These are phyloP conservation scores for Sphaerulina populicola DNA, from an alignment of 2,329 filamentous ascomycete species.

Conservation along the genomic window DNA sequence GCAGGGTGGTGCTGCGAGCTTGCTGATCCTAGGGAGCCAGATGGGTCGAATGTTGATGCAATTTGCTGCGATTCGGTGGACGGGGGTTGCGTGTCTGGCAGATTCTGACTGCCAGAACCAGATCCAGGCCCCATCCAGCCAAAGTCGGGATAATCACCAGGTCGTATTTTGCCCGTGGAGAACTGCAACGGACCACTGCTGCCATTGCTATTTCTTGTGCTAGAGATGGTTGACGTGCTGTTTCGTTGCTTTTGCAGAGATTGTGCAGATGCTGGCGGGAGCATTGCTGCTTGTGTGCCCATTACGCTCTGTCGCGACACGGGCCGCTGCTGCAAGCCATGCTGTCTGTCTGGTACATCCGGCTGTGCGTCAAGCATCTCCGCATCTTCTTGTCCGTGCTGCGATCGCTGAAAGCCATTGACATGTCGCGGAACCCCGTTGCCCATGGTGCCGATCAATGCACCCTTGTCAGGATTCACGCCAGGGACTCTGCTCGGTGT, in stretches of 20 bases:
- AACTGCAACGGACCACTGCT: constrained; percentile 55
- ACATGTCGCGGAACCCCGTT: constrained; percentile 30
- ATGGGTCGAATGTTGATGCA: constrained; percentile 23
- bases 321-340: constrained; percentile 21
- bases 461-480: constrained; percentile 54
- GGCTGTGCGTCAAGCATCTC: constrained; percentile 40
- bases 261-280: constrained; percentile 57
- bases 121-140: constrained; percentile 41
- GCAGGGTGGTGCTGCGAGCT: constrained; percentile 25
- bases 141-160: constrained; percentile 49
- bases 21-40: constrained; percentile 24
- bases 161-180: constrained; percentile 51
- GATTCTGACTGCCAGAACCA: constrained; percentile 46
- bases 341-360: not conserved
- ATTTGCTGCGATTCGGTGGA: constrained; percentile 33
- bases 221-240: constrained; percentile 74
- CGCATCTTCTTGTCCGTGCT: constrained; percentile 35
- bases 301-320: constrained; percentile 22
- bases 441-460: constrained; percentile 39
- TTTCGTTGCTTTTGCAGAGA: constrained; percentile 64
- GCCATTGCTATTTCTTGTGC: constrained; percentile 64
- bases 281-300: constrained; percentile 45
- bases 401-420: constrained; percentile 38
- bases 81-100: constrained; percentile 54
- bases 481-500: constrained; percentile 48